Conservation (phyloP, 306 rosid species). For the Cucurbita ficifolia region DNA sequence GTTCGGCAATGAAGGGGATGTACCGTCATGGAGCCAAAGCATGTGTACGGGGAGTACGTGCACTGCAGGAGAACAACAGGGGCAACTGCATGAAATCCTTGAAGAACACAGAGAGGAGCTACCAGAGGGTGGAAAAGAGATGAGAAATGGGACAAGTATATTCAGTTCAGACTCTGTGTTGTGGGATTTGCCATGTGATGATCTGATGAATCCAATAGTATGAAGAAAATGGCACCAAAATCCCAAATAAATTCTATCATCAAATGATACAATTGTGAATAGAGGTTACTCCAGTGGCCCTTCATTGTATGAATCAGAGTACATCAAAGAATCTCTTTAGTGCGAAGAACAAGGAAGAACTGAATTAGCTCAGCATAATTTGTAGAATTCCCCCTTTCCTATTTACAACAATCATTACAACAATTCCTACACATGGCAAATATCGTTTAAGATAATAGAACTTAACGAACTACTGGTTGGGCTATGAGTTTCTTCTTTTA, state of each 20-base stretch:
- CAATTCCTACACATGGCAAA: too few species aligned
- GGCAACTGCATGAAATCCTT: conserved; percentile 35
- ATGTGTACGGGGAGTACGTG: conserved; percentile 72
- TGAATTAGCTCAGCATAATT: too few species aligned
- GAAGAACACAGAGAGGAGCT: conserved; percentile 43
- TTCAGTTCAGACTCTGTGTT: conserved; percentile 62
- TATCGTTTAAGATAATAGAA: too few species aligned
- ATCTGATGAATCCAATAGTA: conserved; percentile 57
- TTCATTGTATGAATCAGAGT: too few species aligned
- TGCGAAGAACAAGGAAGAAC: too few species aligned
- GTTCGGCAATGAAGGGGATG: conserved; percentile 43
- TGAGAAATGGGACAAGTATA: conserved; percentile 45
- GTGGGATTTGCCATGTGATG: conserved; percentile 85
- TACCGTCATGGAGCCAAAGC: conserved; percentile 80
- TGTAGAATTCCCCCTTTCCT: too few species aligned
- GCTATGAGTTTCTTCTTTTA: too few species aligned
- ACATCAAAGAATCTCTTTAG: too few species aligned
- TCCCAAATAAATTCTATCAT: conserved; percentile 27
- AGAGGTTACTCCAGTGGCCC: conserved; percentile 18
- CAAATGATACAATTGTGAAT: conserved; percentile 48
- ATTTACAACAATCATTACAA: too few species aligned
- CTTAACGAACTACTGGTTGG: too few species aligned
- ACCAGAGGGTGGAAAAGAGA: conserved; percentile 44
- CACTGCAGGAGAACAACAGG: conserved; percentile 57
- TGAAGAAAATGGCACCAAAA: conserved; percentile 19